Percentiles rank a stretch among this genome's conserved stretches.
These are phyloP conservation scores for Trypanosoma mega DNA, from an alignment of 208 protist genomes.

Conservation along the genomic window DNA sequence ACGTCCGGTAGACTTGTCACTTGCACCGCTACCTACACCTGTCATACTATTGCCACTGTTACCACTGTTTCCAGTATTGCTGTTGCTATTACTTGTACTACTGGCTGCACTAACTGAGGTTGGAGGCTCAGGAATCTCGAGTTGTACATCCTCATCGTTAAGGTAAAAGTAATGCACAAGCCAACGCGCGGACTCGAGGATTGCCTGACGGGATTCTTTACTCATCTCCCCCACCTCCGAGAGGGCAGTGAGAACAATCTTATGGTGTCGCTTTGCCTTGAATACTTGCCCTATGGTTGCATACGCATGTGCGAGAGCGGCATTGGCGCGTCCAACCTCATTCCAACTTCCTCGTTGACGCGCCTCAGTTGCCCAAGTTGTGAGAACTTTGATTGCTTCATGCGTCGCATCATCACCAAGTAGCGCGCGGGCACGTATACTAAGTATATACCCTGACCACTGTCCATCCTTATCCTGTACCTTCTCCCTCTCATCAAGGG, in stretches of 20 bases:
- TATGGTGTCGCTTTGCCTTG: slow-evolving; percentile 63
- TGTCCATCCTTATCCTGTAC: slow-evolving; percentile 78
- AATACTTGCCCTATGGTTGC: slow-evolving; percentile 48
- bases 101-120: too few relatives aligned
- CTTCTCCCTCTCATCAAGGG: slow-evolving; percentile 76
- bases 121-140: slow-evolving; percentile 14
- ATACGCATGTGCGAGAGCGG: slow-evolving; percentile 60
- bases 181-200: slow-evolving; percentile 76
- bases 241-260: slow-evolving; percentile 57
- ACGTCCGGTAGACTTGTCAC: too few relatives aligned
- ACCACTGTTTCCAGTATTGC: slow-evolving; percentile 2
- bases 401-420: slow-evolving; percentile 59
- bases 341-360: slow-evolving; percentile 51
- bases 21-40: too few relatives aligned
- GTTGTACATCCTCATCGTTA: slow-evolving; percentile 60
- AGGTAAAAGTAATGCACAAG: slow-evolving; percentile 85
- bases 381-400: slow-evolving; percentile 78
- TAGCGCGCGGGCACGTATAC: slow-evolving; percentile 71
- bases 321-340: slow-evolving; percentile 72
- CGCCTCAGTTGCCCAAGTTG: slow-evolving; percentile 67
- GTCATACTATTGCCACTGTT: neutral
- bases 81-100: slow-evolving; percentile 4
- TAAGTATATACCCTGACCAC: slow-evolving; percentile 59
- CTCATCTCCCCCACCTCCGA: slow-evolving; percentile 28
- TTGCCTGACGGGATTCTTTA: slow-evolving; percentile 39